A percentile compares a stretch with the other conserved stretches of the same genome.
phyloP scores from a whole-genome alignment of 148 eudicot species.

The Limonium bicolor region DNA sequence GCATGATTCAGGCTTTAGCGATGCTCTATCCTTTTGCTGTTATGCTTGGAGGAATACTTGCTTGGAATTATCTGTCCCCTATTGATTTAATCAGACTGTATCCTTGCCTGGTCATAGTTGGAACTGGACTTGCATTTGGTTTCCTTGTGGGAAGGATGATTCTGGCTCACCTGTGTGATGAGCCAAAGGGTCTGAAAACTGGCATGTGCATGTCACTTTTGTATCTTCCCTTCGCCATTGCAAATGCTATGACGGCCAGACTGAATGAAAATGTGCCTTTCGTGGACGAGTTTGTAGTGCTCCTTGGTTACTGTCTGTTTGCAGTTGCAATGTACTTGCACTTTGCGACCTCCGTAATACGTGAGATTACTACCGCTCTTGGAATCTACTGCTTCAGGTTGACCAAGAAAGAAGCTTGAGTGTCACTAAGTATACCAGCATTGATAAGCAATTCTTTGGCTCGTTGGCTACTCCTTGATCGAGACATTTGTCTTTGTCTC shows the following conservation, averaged over 20 bases:
- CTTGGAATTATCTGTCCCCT: background rate
- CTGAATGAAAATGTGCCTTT: slow-evolving; percentile 81
- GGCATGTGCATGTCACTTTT: slow-evolving; percentile 75
- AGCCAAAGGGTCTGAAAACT: slow-evolving; percentile 92
- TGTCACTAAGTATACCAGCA: too few species aligned
- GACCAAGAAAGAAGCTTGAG: too few species aligned
- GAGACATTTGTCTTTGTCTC: too few species aligned
- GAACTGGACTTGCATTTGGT: background rate
- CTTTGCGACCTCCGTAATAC: slow-evolving; percentile 74
- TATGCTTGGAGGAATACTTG: background rate
- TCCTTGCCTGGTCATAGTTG: background rate
- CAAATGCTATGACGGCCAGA: slow-evolving; percentile 80
- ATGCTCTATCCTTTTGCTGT: slow-evolving; percentile 28
- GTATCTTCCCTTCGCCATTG: slow-evolving; percentile 88
- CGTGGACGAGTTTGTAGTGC: slow-evolving; percentile 76
- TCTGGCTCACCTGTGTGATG: slow-evolving; percentile 81
- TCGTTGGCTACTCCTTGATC: too few species aligned
- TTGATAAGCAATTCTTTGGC: too few species aligned
- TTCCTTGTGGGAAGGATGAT: slow-evolving; percentile 94
- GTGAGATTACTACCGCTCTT: slow-evolving; percentile 80
- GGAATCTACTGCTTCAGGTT: slow-evolving; percentile 97
- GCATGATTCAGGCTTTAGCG: slow-evolving; percentile 72
- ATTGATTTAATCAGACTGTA: background rate
- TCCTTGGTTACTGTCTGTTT: slow-evolving; percentile 50
- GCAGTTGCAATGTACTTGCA: slow-evolving; percentile 66